Conservation (phyloP, 495 filamentous ascomycete species). For the Aspergillus ellipticus region DNA sequence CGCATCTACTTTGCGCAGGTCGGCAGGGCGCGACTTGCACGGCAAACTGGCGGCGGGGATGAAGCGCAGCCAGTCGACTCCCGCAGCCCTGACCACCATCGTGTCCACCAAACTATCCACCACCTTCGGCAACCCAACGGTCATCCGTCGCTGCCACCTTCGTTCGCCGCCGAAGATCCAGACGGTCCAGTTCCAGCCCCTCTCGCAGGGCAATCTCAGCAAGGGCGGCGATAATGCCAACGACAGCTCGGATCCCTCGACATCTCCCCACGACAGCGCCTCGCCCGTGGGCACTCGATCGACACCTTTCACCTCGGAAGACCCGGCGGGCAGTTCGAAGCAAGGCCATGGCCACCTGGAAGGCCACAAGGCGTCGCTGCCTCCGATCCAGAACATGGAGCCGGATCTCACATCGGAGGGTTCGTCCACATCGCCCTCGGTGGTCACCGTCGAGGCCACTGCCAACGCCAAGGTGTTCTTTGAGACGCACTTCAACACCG, state of each 20-base stretch:
- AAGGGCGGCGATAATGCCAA: slow-evolving; percentile 29
- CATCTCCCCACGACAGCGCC: slow-evolving; percentile 29
- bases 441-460: slow-evolving; percentile 72
- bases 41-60: neutral
- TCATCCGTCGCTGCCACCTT: slow-evolving; percentile 49
- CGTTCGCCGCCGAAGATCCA: slow-evolving; percentile 40
- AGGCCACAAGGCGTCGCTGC: slow-evolving; percentile 5
- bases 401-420: slow-evolving; percentile 17
- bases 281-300: slow-evolving; percentile 32
- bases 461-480: slow-evolving; percentile 82
- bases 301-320: slow-evolving; percentile 36
- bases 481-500: slow-evolving; percentile 73
- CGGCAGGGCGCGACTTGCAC: neutral
- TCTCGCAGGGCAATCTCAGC: slow-evolving; percentile 1
- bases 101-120: slow-evolving; percentile 49
- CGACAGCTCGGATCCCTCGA: slow-evolving; percentile 41
- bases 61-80: slow-evolving; percentile 18
- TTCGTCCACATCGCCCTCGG: slow-evolving; percentile 46
- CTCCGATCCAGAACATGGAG: slow-evolving; percentile 9
- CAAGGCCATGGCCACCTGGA: neutral
- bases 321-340: slow-evolving; percentile 22
- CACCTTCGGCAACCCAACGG: slow-evolving; percentile 50
- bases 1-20: neutral
- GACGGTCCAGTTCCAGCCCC: slow-evolving; percentile 21
- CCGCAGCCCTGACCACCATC: slow-evolving; percentile 35